Base-by-base conservation (phyloP, 257 asterid species). In the Solanum peruvianum region DNA sequence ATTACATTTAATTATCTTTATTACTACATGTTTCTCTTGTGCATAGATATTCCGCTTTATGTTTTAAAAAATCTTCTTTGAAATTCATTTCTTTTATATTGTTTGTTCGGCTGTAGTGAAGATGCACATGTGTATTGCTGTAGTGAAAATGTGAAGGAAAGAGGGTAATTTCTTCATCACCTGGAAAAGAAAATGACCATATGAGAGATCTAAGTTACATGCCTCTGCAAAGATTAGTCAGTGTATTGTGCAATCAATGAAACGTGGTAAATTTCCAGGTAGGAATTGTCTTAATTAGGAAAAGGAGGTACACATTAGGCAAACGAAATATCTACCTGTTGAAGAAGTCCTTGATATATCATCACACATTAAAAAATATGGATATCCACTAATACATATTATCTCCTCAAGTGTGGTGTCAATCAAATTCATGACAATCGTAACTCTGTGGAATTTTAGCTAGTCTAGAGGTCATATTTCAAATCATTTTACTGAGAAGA, bases 301-400 rank as follows among this genome's bases (percentile, higher is more conserved):
- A 80, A 94, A 90, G 89, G 82, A 81, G 92, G 92, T 91, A 25
- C 80, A 52, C 58, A 88, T 85, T 20, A 93, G 96, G 85, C 94
- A 91, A 89, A 91, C 93, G 13, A 90, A 87, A 85, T 93, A 88
- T 88, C 44, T 94, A 69, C 52, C 91, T 82, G 90, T 88, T 77
- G 83, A 87, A 13, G 96, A 93, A 87, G 12, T 0, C 45, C 85
- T 93, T 47, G 86, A 1, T 91, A 91, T 95, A 60, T 85, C 92
- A 8, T 83, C 91, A 21, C 92, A 91, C 58, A 87, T 89, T 85
- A 87, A 25, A 18, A 85, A 15, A 29, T 23, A 76, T 56, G 42
- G 37, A 33, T 76, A 86, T 84, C 62, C 85, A 20, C 56, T 85
- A 16, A 89, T 47, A 70, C 21, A 16, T 76, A 16, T 85, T 39